Percentiles rank a stretch among this genome's conserved stretches.
These are phyloP conservation scores for Ustilago xerochloae DNA, from an alignment of 1,284 basidiomycete genomes.

Conservation along the genomic window DNA sequence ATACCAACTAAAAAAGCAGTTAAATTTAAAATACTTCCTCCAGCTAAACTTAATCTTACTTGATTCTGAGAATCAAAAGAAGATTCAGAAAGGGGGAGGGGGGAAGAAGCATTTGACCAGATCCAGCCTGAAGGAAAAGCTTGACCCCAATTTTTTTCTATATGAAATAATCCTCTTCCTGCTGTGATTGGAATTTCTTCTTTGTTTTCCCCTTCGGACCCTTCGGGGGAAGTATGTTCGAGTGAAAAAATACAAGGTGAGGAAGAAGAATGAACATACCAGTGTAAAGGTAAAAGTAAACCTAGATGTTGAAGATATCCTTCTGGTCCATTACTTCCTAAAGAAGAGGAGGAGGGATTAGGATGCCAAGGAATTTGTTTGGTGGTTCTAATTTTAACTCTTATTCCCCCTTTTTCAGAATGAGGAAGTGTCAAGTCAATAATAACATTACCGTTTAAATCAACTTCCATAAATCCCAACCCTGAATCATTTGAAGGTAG, in stretches of 20 bases:
- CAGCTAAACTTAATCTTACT: constrained; percentile 16
- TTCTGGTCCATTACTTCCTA: constrained; percentile 30
- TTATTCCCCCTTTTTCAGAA: not conserved
- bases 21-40: constrained; percentile 29
- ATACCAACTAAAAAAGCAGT: constrained; percentile 41
- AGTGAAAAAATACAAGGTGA: constrained; percentile 28
- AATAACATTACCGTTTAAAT: constrained; percentile 16
- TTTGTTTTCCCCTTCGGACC: not conserved
- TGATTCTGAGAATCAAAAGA: not conserved
- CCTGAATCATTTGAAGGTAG: constrained; percentile 1
- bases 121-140: constrained; percentile 43
- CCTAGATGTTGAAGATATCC: constrained; percentile 41
- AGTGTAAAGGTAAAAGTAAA: constrained; percentile 25
- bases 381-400: constrained; percentile 19
- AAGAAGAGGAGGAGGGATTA: not conserved
- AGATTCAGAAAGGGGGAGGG: not conserved
- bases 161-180: constrained; percentile 21
- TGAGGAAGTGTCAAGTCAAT: constrained; percentile 27
- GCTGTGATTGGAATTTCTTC: constrained; percentile 23
- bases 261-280: constrained; percentile 38
- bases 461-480: constrained; percentile 21
- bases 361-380: constrained; percentile 18
- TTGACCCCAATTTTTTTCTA: constrained; percentile 49
- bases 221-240: constrained; percentile 12
- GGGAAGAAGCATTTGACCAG: constrained; percentile 29